Evolutionary conservation across 805 yeast species (phyloP), one percentile per base, ranked within the genome.

Genomic region (Sugiyamaella smithiae): DNA sequence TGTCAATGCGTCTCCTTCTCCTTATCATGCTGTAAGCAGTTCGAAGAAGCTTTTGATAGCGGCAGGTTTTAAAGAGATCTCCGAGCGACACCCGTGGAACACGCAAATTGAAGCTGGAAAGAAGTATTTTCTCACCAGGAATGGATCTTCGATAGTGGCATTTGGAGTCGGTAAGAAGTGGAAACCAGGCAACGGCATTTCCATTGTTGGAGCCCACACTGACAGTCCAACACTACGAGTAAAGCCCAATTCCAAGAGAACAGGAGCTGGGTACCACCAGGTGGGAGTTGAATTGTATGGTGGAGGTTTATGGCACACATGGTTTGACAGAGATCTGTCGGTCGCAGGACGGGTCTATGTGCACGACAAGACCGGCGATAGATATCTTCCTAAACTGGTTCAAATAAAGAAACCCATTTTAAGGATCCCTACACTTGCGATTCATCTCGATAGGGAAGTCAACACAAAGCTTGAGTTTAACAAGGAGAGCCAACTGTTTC

Each of bases 271-370:
- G 1, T 91, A 81, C 60, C 75, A 81, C 48, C 96, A 90, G 65
- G 81, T 93, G 16, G 98, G 96, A 32, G 95, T 93, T 7, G 98
- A 93, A 67, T 79, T 84, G 43, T 91, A 91, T 62, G 98, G 99
- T 49, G 98, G 98, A 29, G 93, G 96, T 44, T 82, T 90, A 48
- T 93, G 97, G 81, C 97, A 88, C 64, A 80, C 96, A 4, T 91
- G 98, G 97, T 91, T 93, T 62, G 99, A 91, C 66, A 80, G 97
- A 51, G 97, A 91, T 65, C 75, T 93, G 58, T 77, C 91, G 32
- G 71, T 89, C 51, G 98, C 97, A 6, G 99, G 99, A 12, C 75
- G 98, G 57, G 96, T 91, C 1, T 83, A 83, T 63, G 84, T 87
- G 14, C 74, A 69, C 35, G 75, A 75, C 28, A 60, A 64, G 14